A percentile compares a stretch with the other conserved stretches of the same genome.
Evolutionary conservation across 352 stramenopile species (phyloP).

Genomic region (Pythium plurisporium): DNA sequence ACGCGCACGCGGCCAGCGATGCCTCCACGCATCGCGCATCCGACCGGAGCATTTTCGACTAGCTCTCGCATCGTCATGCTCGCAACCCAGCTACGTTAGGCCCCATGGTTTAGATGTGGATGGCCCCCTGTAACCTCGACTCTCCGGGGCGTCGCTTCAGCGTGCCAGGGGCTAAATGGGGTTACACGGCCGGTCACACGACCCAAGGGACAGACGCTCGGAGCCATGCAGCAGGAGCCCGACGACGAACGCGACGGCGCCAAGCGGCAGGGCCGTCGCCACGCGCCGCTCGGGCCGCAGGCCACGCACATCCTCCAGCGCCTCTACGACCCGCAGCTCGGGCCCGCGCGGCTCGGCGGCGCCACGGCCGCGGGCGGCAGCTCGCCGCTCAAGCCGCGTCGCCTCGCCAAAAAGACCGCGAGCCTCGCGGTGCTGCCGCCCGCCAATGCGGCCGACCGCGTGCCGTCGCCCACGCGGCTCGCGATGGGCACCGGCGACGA

Average conservation of each 20-base stretch:
- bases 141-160: no score
- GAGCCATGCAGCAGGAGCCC: constrained; percentile 1
- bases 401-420: constrained; percentile 45
- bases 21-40: no score
- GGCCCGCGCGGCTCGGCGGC: constrained; percentile 15
- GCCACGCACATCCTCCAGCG: constrained; percentile 60
- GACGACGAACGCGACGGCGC: constrained; percentile 44
- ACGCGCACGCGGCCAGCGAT: no score
- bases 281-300: constrained; percentile 43
- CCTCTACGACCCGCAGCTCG: constrained; percentile 60
- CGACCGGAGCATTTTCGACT: no score
- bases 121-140: no score
- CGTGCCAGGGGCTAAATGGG: not conserved
- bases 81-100: no score
- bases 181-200: not conserved
- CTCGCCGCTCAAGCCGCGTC: constrained; percentile 43
- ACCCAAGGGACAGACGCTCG: not conserved
- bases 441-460: not conserved
- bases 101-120: no score
- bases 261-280: constrained; percentile 36
- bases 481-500: constrained; percentile 15
- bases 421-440: constrained; percentile 33
- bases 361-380: not conserved
- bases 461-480: constrained; percentile 5
- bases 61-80: no score